A percentile compares a stretch with the other conserved stretches of the same genome.
These are phyloP conservation scores for Myriosclerotinia curreyana DNA, from an alignment of 2,329 filamentous ascomycete genomes.

Conservation along the genomic window DNA sequence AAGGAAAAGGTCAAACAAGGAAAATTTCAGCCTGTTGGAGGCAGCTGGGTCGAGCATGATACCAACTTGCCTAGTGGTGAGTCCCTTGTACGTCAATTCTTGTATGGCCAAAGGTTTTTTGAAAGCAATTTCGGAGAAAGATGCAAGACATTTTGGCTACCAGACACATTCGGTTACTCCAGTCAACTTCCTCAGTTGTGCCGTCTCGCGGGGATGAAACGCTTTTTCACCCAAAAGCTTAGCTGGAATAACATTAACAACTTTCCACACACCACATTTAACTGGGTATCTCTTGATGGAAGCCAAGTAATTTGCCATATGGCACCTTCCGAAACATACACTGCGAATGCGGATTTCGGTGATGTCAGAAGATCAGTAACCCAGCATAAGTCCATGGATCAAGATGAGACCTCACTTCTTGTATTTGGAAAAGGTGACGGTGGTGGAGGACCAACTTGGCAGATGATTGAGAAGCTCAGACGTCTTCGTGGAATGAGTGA, in stretches of 20 bases:
- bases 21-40: conserved; percentile 90
- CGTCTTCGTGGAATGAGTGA: conserved; percentile 90
- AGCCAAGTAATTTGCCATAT: conserved; percentile 98
- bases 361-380: conserved; percentile 86
- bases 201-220: conserved; percentile 88
- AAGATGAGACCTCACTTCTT: conserved; percentile 84
- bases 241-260: conserved; percentile 99
- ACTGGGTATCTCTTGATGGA: conserved; percentile 94
- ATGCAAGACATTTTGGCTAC: conserved; percentile 92
- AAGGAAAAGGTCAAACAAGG: conserved; percentile 88
- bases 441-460: conserved; percentile 89
- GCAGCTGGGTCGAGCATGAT: conserved; percentile 98
- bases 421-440: conserved; percentile 97
- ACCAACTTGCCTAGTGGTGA: conserved; percentile 97
- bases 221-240: conserved; percentile 96
- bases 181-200: conserved; percentile 92
- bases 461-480: conserved; percentile 91
- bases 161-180: conserved; percentile 97
- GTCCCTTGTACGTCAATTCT: conserved; percentile 86
- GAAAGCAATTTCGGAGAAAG: conserved; percentile 88
- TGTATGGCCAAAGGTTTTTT: conserved; percentile 94
- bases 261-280: conserved; percentile 98
- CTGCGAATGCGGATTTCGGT: conserved; percentile 88
- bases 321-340: conserved; percentile 94
- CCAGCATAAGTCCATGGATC: conserved; percentile 93